phyloP scores from a whole-genome alignment of 164 flowering plant genomes.

The Protea cynaroides region DNA sequence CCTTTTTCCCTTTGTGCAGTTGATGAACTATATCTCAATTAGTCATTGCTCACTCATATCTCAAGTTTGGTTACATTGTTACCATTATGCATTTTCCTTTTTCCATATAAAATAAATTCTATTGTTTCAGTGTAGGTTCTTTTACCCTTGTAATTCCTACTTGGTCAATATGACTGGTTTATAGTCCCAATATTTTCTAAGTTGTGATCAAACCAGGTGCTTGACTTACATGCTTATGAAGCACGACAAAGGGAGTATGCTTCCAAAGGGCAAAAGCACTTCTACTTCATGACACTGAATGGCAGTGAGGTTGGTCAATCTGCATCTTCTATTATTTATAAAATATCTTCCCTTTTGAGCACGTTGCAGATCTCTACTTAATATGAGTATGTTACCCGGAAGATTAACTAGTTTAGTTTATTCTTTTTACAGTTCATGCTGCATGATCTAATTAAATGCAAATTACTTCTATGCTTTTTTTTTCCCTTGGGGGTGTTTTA shows the following conservation, averaged over 20 bases:
- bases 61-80: too few relatives aligned
- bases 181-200: not conserved
- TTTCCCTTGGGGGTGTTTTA: too few relatives aligned
- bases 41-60: too few relatives aligned
- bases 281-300: slow-evolving; percentile 97
- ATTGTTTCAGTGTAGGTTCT: not conserved
- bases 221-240: slow-evolving; percentile 77
- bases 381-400: too few relatives aligned
- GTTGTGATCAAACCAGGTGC: slow-evolving; percentile 51
- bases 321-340: not conserved
- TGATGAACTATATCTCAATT: too few relatives aligned
- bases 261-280: slow-evolving; percentile 80
- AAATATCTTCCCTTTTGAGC: too few relatives aligned
- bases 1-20: too few relatives aligned
- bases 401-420: too few relatives aligned
- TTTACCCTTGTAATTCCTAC: not conserved
- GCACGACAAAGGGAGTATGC: slow-evolving; percentile 88
- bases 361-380: too few relatives aligned
- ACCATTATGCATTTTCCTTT: not conserved
- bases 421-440: too few relatives aligned
- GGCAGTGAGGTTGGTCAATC: slow-evolving; percentile 74
- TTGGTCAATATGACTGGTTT: not conserved
- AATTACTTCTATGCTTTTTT: too few relatives aligned
- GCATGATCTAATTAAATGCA: too few relatives aligned
- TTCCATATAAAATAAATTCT: not conserved